Evolutionary conservation across 2,329 filamentous ascomycete species (phyloP).

Genomic region (Teratosphaeria zuluensis): DNA sequence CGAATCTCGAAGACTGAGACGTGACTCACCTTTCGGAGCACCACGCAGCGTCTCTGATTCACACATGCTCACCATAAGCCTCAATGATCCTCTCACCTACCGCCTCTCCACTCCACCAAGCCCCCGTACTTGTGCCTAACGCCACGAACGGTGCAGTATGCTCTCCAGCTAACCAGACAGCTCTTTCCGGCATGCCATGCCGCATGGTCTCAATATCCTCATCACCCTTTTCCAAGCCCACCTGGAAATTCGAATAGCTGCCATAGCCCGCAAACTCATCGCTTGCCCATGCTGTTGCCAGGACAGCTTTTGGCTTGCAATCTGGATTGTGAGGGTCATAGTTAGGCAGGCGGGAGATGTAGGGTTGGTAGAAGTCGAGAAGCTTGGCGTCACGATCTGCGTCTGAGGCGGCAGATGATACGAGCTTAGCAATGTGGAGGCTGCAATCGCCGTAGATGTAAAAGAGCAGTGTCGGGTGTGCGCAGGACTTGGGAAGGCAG

Average conservation of each 20-base stretch:
- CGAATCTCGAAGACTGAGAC: too few species aligned
- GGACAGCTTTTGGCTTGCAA: constrained; percentile 53
- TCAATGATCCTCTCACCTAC: constrained; percentile 55
- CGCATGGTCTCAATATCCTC: constrained; percentile 57
- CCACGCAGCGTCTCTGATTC: background rate
- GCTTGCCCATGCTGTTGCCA: constrained; percentile 68
- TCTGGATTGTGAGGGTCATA: constrained; percentile 46
- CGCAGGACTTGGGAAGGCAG: constrained; percentile 46
- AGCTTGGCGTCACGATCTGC: constrained; percentile 47
- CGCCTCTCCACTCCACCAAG: constrained; percentile 82
- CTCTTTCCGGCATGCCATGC: constrained; percentile 48
- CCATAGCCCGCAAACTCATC: constrained; percentile 75
- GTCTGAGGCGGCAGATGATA: constrained; percentile 24
- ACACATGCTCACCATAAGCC: background rate
- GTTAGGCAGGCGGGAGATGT: constrained; percentile 64
- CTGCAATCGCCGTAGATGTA: constrained; percentile 62
- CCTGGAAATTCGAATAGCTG: constrained; percentile 77
- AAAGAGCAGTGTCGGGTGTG: constrained; percentile 78
- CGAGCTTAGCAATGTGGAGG: constrained; percentile 38
- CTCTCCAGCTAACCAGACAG: constrained; percentile 81
- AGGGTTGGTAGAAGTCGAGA: constrained; percentile 62
- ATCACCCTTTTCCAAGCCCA: constrained; percentile 61
- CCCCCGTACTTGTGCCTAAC: constrained; percentile 78
- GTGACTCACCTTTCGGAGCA: too few species aligned
- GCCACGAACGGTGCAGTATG: constrained; percentile 86